Evolutionary conservation across 129 eudicot species (phyloP).

Genomic region (Scalesia atractyloides): DNA sequence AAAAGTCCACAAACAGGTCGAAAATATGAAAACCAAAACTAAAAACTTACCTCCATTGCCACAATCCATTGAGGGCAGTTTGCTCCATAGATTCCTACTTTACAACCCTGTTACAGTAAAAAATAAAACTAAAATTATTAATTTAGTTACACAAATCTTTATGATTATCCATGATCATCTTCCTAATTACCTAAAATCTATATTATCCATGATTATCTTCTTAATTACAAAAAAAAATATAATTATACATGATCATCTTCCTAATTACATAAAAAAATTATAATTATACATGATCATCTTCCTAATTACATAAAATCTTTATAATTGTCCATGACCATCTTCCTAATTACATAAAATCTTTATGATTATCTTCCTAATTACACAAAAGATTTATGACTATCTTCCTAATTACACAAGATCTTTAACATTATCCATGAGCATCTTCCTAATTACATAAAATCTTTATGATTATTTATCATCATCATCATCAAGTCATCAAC

Average conservation of each 20-base stretch:
- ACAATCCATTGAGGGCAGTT: slow-evolving; percentile 99
- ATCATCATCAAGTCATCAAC: too few relatives aligned
- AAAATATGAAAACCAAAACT: neutral
- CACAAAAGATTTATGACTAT: neutral
- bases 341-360: neutral
- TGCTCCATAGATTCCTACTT: slow-evolving; percentile 89
- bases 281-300: neutral
- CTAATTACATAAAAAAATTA: neutral
- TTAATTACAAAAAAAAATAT: neutral
- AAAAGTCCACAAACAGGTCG: neutral
- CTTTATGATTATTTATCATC: neutral
- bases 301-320: too few relatives aligned
- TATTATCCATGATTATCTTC: neutral
- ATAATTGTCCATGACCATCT: too few relatives aligned
- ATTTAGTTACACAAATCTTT: neutral
- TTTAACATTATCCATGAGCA: too few relatives aligned
- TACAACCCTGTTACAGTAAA: slow-evolving; percentile 58
- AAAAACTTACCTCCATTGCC: slow-evolving; percentile 80
- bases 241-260: too few relatives aligned
- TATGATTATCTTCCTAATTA: neutral
- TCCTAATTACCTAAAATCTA: neutral
- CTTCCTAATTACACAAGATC: too few relatives aligned
- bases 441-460: neutral
- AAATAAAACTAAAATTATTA: neutral
- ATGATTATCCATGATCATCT: too few relatives aligned